Conservation (phyloP, 2,329 filamentous ascomycete species). For the Xylaria sp. region DNA sequence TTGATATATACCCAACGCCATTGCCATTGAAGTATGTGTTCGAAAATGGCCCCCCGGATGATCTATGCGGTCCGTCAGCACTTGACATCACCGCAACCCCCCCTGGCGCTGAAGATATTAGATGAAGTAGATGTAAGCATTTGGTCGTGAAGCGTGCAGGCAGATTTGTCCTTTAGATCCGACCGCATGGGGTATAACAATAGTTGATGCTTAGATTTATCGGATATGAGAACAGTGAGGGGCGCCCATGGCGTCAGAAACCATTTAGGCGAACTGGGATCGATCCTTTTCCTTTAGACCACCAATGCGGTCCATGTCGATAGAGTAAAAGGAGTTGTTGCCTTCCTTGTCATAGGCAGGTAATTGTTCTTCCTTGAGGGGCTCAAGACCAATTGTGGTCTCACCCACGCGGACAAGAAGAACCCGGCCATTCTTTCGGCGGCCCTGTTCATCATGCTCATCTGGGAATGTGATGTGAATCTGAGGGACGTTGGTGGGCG, state of each 20-base stretch:
- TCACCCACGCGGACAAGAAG: conserved; percentile 93
- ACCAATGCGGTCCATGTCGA: conserved; percentile 94
- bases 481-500: conserved; percentile 86
- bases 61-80: conserved; percentile 38
- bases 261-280: conserved; percentile 47
- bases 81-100: conserved; percentile 36
- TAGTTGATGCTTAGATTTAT: conserved; percentile 19
- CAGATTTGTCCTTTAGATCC: conserved; percentile 18
- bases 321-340: conserved; percentile 84
- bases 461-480: conserved; percentile 99
- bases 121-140: conserved; percentile 30
- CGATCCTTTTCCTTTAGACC: conserved; percentile 90
- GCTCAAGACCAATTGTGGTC: conserved; percentile 86
- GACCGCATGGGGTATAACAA: conserved; percentile 12
- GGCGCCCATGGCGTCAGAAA: background rate
- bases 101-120: conserved; percentile 24
- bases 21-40: conserved; percentile 31
- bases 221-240: conserved; percentile 5
- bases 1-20: conserved; percentile 37
- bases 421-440: conserved; percentile 83
- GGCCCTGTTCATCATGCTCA: conserved; percentile 88
- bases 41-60: conserved; percentile 26
- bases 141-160: conserved; percentile 32
- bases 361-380: conserved; percentile 80
- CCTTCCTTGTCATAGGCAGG: conserved; percentile 89